Evolutionary conservation across 306 rosid species (phyloP).

Genomic region (Macrotyloma uniflorum): DNA sequence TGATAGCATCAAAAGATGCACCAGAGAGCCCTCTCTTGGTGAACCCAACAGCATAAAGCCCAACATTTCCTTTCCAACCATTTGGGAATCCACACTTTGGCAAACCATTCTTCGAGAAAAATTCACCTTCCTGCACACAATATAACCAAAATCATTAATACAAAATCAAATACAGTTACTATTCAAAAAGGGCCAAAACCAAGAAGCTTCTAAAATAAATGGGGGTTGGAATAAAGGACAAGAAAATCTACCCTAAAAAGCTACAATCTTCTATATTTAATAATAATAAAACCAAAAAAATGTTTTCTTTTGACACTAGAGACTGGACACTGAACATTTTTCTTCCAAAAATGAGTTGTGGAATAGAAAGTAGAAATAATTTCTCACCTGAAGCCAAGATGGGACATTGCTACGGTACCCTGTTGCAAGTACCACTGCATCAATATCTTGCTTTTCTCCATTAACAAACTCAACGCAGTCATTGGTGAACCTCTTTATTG

Average conservation of each 20-base stretch:
- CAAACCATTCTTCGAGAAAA: constrained; percentile 78
- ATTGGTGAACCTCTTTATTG: constrained; percentile 54
- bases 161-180: not conserved
- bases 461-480: constrained; percentile 59
- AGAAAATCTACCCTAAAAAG: no score
- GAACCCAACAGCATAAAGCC: constrained; percentile 94
- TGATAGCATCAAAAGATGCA: constrained; percentile 76
- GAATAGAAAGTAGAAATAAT: not conserved
- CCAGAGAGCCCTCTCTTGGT: constrained; percentile 95
- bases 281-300: no score
- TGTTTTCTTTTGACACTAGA: not conserved
- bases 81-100: constrained; percentile 80
- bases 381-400: constrained; percentile 92
- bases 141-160: constrained; percentile 8
- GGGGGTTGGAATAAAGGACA: not conserved
- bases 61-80: constrained; percentile 89
- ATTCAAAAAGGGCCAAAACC: not conserved
- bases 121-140: constrained; percentile 73
- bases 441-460: constrained; percentile 59
- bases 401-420: constrained; percentile 98
- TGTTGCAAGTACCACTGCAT: constrained; percentile 79
- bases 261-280: no score
- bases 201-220: not conserved
- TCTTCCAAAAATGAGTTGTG: not conserved
- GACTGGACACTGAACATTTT: not conserved